A percentile compares a stretch with the other conserved stretches of the same genome.
These are phyloP conservation scores for Penicillium sp. DNA, from an alignment of 2,329 filamentous ascomycete species.

Conservation along the genomic window DNA sequence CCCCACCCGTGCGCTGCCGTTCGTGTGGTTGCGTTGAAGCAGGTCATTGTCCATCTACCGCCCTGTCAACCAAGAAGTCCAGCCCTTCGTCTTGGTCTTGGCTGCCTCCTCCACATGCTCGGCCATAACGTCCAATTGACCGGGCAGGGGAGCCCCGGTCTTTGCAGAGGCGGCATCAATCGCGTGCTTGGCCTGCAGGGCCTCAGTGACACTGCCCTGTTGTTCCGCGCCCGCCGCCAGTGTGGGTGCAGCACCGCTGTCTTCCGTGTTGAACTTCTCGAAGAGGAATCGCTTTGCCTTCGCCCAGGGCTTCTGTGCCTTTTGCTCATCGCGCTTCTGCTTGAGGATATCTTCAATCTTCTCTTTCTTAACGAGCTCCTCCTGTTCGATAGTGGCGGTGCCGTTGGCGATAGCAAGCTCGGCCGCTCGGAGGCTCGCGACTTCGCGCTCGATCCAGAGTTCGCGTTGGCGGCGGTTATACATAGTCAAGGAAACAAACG, in stretches of 20 bases:
- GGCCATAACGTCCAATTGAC: slow-evolving; percentile 38
- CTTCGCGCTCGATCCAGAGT: slow-evolving; percentile 60
- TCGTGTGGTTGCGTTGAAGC: slow-evolving; percentile 6
- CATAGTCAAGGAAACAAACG: slow-evolving; percentile 66
- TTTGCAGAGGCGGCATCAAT: slow-evolving; percentile 30
- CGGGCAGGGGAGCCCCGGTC: slow-evolving; percentile 18
- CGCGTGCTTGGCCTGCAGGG: slow-evolving; percentile 40
- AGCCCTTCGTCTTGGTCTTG: slow-evolving; percentile 40
- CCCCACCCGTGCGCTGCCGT: not conserved
- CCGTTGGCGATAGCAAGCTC: slow-evolving; percentile 44
- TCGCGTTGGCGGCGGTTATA: slow-evolving; percentile 67
- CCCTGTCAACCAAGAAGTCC: slow-evolving; percentile 44
- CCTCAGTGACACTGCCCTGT: slow-evolving; percentile 34
- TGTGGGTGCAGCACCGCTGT: slow-evolving; percentile 18
- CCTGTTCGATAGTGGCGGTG: slow-evolving; percentile 42
- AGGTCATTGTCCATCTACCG: slow-evolving; percentile 25
- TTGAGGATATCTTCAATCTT: slow-evolving; percentile 46
- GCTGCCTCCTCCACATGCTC: slow-evolving; percentile 38
- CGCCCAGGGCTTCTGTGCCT: slow-evolving; percentile 41
- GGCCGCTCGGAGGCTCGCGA: slow-evolving; percentile 46
- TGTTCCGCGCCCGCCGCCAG: slow-evolving; percentile 10
- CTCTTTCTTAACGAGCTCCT: slow-evolving; percentile 49
- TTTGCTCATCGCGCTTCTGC: slow-evolving; percentile 42
- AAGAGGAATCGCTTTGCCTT: slow-evolving; percentile 42
- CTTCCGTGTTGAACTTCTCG: slow-evolving; percentile 41